Evolutionary conservation across 108 stramenopile species (phyloP).

Genomic region (Epithemia pelagica): DNA sequence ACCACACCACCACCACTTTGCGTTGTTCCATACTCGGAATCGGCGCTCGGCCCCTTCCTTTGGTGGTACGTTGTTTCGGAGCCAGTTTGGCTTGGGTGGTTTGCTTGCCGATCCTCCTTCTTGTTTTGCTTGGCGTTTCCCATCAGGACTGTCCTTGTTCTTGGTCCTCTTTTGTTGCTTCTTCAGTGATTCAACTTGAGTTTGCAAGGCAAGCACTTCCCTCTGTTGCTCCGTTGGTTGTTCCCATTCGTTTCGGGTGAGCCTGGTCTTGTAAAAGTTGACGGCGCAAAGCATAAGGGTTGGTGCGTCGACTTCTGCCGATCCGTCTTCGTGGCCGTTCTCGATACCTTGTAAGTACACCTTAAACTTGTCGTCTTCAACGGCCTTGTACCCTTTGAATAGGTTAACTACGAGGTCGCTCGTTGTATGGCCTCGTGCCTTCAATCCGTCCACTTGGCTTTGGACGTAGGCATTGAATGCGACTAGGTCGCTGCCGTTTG

Average conservation of each 20-base stretch:
- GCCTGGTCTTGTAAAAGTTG: slow-evolving; percentile 19
- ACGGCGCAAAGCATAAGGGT: slow-evolving; percentile 19
- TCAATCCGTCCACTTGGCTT: neutral
- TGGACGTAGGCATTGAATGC: neutral
- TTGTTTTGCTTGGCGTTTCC: neutral
- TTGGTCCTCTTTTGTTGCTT: neutral
- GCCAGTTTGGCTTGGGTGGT: neutral
- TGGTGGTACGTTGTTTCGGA: neutral
- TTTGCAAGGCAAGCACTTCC: slow-evolving; percentile 25
- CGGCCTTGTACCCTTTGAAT: slow-evolving; percentile 24
- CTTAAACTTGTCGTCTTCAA: slow-evolving; percentile 12
- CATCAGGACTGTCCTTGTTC: neutral
- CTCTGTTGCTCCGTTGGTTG: slow-evolving; percentile 6
- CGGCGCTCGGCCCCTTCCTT: neutral
- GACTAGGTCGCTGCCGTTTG: too few relatives aligned
- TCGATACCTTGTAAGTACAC: slow-evolving; percentile 18
- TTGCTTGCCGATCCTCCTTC: neutral
- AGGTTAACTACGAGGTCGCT: slow-evolving; percentile 22
- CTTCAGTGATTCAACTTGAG: slow-evolving; percentile 6
- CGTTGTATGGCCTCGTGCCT: slow-evolving; percentile 10
- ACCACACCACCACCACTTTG: neutral
- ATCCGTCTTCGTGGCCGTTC: slow-evolving; percentile 23
- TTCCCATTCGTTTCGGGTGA: slow-evolving; percentile 8
- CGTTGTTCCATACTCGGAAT: neutral
- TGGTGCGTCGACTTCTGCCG: neutral